Conservation (phyloP, 2,329 filamentous ascomycete genomes). For the Pyrenochaeta sp. region DNA sequence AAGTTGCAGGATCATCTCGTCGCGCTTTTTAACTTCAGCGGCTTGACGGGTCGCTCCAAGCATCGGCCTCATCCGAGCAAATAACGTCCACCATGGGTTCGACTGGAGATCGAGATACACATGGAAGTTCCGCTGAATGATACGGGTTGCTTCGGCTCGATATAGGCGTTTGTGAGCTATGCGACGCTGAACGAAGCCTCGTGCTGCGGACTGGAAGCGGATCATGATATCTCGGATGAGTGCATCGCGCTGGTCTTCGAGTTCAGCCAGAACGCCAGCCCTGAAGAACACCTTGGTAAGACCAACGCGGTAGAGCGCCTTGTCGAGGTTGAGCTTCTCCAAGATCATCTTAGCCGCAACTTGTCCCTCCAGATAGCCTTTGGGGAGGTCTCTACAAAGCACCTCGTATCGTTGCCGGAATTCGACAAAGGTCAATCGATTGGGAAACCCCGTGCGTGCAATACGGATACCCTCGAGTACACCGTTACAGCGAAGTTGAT, state of each 20-base stretch:
- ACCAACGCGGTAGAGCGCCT: conserved; percentile 87
- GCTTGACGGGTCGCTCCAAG: conserved; percentile 91
- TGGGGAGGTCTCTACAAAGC: conserved; percentile 84
- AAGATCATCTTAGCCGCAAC: conserved; percentile 85
- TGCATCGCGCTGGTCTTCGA: conserved; percentile 93
- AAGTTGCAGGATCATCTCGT: conserved; percentile 89
- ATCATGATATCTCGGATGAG: conserved; percentile 95
- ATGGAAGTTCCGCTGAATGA: conserved; percentile 94
- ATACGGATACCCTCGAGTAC: conserved; percentile 98
- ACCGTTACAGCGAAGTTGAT: conserved; percentile 98
- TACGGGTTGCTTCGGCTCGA: conserved; percentile 89
- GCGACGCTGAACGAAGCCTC: conserved; percentile 87
- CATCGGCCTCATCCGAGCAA: conserved; percentile 93
- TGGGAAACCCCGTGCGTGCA: conserved; percentile 95
- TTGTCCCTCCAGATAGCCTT: conserved; percentile 90
- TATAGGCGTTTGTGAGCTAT: conserved; percentile 94
- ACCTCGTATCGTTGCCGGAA: conserved; percentile 97
- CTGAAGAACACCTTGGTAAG: conserved; percentile 98
- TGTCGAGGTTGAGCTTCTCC: conserved; percentile 86
- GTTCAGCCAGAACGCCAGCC: conserved; percentile 91
- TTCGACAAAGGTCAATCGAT: conserved; percentile 88
- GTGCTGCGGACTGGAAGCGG: conserved; percentile 88
- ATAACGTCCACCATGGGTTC: conserved; percentile 97
- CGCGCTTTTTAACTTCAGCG: conserved; percentile 91
- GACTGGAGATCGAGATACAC: conserved; percentile 89